Conservation (phyloP, 2,329 filamentous ascomycete genomes). For the Arachnomyces sp. region DNA sequence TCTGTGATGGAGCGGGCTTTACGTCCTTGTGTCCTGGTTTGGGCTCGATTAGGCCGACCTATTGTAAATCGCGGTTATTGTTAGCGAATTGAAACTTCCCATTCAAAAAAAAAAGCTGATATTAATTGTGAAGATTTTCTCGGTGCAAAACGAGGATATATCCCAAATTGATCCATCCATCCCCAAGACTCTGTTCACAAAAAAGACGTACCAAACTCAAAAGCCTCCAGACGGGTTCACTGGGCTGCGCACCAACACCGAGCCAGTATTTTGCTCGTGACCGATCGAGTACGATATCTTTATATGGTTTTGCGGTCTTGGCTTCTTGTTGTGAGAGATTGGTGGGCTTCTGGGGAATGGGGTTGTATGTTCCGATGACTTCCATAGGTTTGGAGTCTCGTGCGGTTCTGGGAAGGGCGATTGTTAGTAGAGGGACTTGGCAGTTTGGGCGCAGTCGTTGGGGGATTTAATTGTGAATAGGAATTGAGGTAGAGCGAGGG, state of each 20-base stretch:
- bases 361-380: conserved; percentile 67
- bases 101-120: neutral
- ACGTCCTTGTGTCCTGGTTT: conserved; percentile 12
- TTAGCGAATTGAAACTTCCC: neutral
- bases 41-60: conserved; percentile 29
- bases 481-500: neutral
- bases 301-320: conserved; percentile 60
- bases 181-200: neutral
- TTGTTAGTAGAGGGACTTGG: neutral
- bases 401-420: conserved; percentile 54
- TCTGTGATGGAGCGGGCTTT: neutral
- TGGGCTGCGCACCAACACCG: conserved; percentile 91
- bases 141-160: too few relatives aligned
- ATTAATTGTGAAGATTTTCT: too few relatives aligned
- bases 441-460: neutral
- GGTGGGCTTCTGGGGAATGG: conserved; percentile 46
- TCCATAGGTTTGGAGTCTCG: conserved; percentile 84
- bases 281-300: conserved; percentile 82
- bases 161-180: conserved; percentile 5
- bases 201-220: conserved; percentile 70
- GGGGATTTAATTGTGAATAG: neutral
- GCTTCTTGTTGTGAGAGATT: conserved; percentile 40
- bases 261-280: conserved; percentile 87
- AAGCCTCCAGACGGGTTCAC: conserved; percentile 78
- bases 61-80: neutral